Base-by-base conservation (phyloP, 1,284 basidiomycete species). In the Quambalaria eucalypti region DNA sequence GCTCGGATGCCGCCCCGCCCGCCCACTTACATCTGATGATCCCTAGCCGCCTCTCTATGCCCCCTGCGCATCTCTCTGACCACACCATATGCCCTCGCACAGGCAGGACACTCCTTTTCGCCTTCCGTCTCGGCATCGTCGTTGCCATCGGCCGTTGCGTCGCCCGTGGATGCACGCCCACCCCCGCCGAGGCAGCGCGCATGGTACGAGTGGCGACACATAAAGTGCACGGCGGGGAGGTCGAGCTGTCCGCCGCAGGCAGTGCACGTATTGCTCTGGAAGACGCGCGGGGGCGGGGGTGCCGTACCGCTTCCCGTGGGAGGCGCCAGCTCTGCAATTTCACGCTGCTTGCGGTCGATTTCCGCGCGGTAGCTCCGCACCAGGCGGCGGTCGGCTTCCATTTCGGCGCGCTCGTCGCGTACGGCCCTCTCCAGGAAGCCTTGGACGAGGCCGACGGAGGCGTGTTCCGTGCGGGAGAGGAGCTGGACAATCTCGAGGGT, bases 121-220 rank as follows among this genome's bases (percentile, higher is more conserved):
- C 52, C n/a, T n/a, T n/a, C n/a, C n/a, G n/a, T n/a, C n/a, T n/a
- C n/a, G n/a, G n/a, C n/a, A n/a, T n/a, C n/a, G n/a, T n/a, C n/a
- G n/a, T n/a, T n/a, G n/a, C n/a, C n/a, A n/a, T n/a, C n/a, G n/a
- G n/a, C n/a, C n/a, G n/a, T n/a, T n/a, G n/a, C n/a, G n/a, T n/a
- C n/a, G n/a, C n/a, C n/a, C n/a, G n/a, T n/a, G n/a, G n/a, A n/a
- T n/a, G n/a, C n/a, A n/a, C n/a, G n/a, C n/a, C n/a, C n/a, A n/a
- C n/a, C 58, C 36, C 65, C 64, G 28, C 50, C 48, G 26, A 72
- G 52, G 48, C 66, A 69, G 9, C 61, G 36, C 75, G 93, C 90
- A 74, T 98, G 95, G 78, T 90, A 98, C 60, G 87, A 90, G 76
- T 98, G 93, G 70, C 87, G 86, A 78, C 92, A 98, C 92, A 97